A percentile compares a stretch with the other conserved stretches of the same genome.
These are phyloP conservation scores for Botrytis deweyae DNA, from an alignment of 2,329 filamentous ascomycete species.

Conservation along the genomic window DNA sequence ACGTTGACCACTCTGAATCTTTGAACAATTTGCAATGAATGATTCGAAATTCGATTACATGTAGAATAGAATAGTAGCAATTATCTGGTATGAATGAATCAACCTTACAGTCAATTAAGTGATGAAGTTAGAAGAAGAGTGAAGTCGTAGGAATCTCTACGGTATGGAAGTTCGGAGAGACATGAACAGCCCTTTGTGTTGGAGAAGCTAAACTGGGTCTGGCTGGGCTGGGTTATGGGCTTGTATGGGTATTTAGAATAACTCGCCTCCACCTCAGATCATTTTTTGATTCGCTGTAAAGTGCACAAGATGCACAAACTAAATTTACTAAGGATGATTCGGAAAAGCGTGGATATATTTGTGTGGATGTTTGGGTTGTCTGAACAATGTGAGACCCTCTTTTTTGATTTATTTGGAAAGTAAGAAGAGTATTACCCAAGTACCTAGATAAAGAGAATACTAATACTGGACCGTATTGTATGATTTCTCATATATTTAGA, in stretches of 20 bases:
- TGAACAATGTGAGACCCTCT: conserved; percentile 17
- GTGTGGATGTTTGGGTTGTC: conserved; percentile 15
- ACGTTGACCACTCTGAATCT: background rate
- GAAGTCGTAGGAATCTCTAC: background rate
- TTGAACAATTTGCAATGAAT: conserved; percentile 7
- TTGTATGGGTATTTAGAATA: conserved; percentile 12
- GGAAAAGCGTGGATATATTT: background rate
- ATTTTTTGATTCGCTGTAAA: conserved; percentile 16
- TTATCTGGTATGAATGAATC: conserved; percentile 6
- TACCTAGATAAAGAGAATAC: background rate
- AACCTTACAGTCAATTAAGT: conserved; percentile 5
- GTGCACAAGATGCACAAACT: conserved; percentile 14
- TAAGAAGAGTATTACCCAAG: conserved; percentile 1
- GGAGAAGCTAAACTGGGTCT: conserved; percentile 15
- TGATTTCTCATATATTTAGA: conserved; percentile 5
- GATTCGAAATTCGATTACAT: background rate
- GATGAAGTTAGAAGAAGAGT: conserved; percentile 18
- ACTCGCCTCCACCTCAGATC: conserved; percentile 10
- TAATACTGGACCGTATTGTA: background rate
- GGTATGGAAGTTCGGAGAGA: conserved; percentile 16
- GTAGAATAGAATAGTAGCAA: background rate
- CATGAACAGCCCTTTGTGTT: conserved; percentile 17
- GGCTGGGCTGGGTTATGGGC: conserved; percentile 6
- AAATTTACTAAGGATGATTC: conserved; percentile 6
- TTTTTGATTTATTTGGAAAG: conserved; percentile 9